Conservation (phyloP, 495 filamentous ascomycete species). For the Annulohypoxylon maeteangense region DNA sequence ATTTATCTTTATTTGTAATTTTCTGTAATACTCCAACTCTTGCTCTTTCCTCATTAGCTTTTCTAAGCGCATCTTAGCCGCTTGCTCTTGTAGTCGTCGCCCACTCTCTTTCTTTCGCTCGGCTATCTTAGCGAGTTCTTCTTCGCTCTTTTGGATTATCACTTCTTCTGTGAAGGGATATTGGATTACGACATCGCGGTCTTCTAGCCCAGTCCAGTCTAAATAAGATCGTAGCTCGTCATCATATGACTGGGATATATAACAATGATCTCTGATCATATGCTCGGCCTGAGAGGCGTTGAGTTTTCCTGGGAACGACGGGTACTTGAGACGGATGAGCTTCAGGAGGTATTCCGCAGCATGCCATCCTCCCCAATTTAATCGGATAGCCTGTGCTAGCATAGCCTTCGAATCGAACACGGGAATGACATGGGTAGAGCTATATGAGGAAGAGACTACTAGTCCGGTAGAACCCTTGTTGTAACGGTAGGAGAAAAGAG, state of each 20-base stretch:
- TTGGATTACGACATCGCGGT: constrained; percentile 87
- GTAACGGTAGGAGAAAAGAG: constrained; percentile 92
- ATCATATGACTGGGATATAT: constrained; percentile 84
- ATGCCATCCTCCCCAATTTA: constrained; percentile 96
- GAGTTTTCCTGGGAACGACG: constrained; percentile 84
- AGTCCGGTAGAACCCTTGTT: constrained; percentile 90
- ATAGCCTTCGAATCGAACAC: constrained; percentile 86
- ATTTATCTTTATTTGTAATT: constrained; percentile 72
- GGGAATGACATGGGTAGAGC: constrained; percentile 94
- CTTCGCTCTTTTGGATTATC: constrained; percentile 86
- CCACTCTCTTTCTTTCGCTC: constrained; percentile 95
- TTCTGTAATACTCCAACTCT: constrained; percentile 92
- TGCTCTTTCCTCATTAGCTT: constrained; percentile 95
- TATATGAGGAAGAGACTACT: constrained; percentile 90
- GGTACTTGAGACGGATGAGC: constrained; percentile 92
- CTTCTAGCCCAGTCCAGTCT: constrained; percentile 89
- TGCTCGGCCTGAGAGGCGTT: constrained; percentile 86
- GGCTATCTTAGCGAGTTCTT: constrained; percentile 86
- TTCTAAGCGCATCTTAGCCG: constrained; percentile 94
- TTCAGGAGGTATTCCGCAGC: constrained; percentile 89
- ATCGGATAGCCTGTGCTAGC: constrained; percentile 80
- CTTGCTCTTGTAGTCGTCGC: constrained; percentile 90
- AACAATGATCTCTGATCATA: constrained; percentile 89
- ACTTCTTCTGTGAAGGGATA: constrained; percentile 93
- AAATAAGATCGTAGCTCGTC: constrained; percentile 77